phyloP scores from a whole-genome alignment of 2,329 filamentous ascomycete species.

The Fusarium napiforme region DNA sequence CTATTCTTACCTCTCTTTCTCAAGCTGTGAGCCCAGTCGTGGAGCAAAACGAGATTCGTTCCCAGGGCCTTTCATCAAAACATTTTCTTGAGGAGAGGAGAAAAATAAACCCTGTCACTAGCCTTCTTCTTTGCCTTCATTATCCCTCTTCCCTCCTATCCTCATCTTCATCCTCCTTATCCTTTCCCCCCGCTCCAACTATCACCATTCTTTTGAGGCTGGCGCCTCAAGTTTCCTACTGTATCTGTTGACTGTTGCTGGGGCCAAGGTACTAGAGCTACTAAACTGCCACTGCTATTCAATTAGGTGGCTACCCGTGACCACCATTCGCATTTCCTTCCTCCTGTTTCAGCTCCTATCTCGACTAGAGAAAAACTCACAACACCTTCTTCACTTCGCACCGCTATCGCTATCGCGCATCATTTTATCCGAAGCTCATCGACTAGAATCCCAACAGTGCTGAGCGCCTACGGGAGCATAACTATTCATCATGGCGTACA shows the following conservation, averaged over 20 bases:
- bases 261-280: constrained; percentile 31
- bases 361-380: constrained; percentile 30
- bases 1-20: constrained; percentile 43
- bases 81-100: constrained; percentile 35
- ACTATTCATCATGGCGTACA: constrained; percentile 65
- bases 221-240: constrained; percentile 45
- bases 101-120: constrained; percentile 39
- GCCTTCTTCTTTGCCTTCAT: constrained; percentile 41
- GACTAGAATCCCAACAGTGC: constrained; percentile 32
- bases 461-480: constrained; percentile 37
- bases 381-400: constrained; percentile 28
- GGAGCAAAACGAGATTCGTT: constrained; percentile 43
- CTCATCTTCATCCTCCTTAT: constrained; percentile 37
- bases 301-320: constrained; percentile 42
- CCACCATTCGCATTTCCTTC: constrained; percentile 38
- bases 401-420: constrained; percentile 23
- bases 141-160: constrained; percentile 40
- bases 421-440: constrained; percentile 25
- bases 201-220: constrained; percentile 48
- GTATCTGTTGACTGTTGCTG: constrained; percentile 36
- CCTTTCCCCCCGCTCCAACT: constrained; percentile 40
- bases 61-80: constrained; percentile 45
- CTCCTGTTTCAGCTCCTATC: constrained; percentile 46
- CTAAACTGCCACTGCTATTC: constrained; percentile 10
- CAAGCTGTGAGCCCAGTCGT: constrained; percentile 38